Conservation (phyloP, 371 early-diverging fungal species). For the Mucor mucedo region DNA sequence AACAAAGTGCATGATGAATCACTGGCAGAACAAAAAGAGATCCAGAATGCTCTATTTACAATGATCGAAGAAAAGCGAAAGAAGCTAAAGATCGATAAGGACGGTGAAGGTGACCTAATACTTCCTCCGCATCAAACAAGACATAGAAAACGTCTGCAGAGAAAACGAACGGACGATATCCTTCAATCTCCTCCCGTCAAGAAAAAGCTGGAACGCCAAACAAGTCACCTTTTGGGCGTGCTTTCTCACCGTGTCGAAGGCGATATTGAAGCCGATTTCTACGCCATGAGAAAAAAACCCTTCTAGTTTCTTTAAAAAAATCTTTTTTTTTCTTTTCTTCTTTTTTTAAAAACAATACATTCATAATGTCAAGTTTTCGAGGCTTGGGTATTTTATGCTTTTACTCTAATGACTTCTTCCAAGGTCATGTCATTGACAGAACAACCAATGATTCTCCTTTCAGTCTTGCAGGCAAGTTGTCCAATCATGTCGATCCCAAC, state of each 20-base stretch:
- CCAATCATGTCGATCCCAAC: constrained; percentile 21
- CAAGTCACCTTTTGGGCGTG: constrained; percentile 11
- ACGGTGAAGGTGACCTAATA: constrained; percentile 17
- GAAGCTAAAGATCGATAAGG: constrained; percentile 26
- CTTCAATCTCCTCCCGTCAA: background rate
- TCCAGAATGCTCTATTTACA: constrained; percentile 25
- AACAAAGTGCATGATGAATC: constrained; percentile 18
- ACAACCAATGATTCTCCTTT: constrained; percentile 8
- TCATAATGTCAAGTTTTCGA: constrained; percentile 14
- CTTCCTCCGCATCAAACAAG: constrained; percentile 18
- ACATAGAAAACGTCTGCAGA: constrained; percentile 9
- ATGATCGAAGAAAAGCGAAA: constrained; percentile 28
- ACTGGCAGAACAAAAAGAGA: constrained; percentile 20
- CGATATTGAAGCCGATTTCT: constrained; percentile 24
- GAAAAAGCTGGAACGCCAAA: constrained; percentile 13
- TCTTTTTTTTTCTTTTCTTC: constrained; percentile 1
- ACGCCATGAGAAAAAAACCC: constrained; percentile 22
- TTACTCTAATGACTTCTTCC: constrained; percentile 16
- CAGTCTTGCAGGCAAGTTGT: constrained; percentile 19
- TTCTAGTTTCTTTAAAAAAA: background rate
- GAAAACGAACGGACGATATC: constrained; percentile 15
- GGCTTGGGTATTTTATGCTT: constrained; percentile 32
- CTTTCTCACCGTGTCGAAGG: constrained; percentile 12
- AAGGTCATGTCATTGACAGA: constrained; percentile 20
- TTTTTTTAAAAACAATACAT: background rate